Evolutionary conservation across 2,329 filamentous ascomycete genomes (phyloP), one percentile per base, ranked within the genome.

Genomic region (Nakataea oryzae): DNA sequence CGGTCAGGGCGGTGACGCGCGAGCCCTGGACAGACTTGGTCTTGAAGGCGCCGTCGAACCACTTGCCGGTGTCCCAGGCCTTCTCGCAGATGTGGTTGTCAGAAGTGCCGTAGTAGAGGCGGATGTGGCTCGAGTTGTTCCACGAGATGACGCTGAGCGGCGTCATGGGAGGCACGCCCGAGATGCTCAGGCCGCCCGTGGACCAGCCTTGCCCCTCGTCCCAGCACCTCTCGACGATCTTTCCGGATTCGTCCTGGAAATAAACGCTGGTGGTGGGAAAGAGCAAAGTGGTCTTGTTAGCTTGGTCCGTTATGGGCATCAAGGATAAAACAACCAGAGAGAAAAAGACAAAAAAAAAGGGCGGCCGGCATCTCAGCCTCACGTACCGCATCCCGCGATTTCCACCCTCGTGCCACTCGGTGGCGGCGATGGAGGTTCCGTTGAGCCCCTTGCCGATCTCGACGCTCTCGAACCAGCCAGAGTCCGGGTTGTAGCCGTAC

Each of bases 11-110:
- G 17, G 58, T 58, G 14, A 62, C 63, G 54, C 57, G 59, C 8
- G 58, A 54, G n/a, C n/a, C 61, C 8, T 58, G 58, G 29, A 65
- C 47, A 30, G 14, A 9, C 8, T 58, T 65, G 61, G 27, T 28
- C n/a, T n/a, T 27, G 63, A 65, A 65, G 21, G 14, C 61, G 21
- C 64, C 64, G 30, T 64, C 64, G 54, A 63, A 64, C 64, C 64
- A 65, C 29, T 47, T 30, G 62, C 55, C 47, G 59, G 28, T 47
- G 58, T 64, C 55, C 57, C 58, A 64, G n/a, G 56, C 61, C 56
- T 62, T 63, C 63, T 65, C 63, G 29, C 41, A 58, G 17, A 65
- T 57, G 17, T 28, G 21, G 28, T 61, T 60, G 50, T 59, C 60
- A 8, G 41, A 6, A 7, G 54, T 14, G 28, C 64, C 60, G 24